Evolutionary conservation across 352 stramenopile genomes (phyloP), one percentile per base, ranked within the genome.

Genomic region (Peronospora belbahrii): DNA sequence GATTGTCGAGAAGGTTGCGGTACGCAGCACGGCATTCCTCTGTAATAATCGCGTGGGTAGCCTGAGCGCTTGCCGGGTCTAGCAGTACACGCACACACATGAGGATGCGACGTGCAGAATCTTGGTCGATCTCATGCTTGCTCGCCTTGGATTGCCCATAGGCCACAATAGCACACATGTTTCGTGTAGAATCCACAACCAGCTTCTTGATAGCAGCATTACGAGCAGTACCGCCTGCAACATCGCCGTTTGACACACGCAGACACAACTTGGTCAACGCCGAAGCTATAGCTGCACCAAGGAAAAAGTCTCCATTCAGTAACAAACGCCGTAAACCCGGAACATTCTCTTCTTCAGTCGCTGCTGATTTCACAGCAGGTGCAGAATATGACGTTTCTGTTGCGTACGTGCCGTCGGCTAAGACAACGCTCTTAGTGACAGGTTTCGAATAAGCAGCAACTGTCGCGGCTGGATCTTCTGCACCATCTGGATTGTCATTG

Each of bases 361-460:
- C 42, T 0, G 53, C 46, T 19, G 66, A 41, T 40, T 74, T 74
- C 6, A 48, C 47, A 44, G 62, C 72, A 30, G 78, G 76, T 15
- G 65, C 51, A 22, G 68, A 65, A 59, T 95, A 90, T 41, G 86
- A 92, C 11, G 95, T 98, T 67, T 99, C 96, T 3, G 95, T 99
- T 9, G 97, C 97, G 67, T 99, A 99, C 32, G 96, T 99, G 42
- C 97, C 97, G 67, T 99, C 97, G 0, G 95, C 83, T 4, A 99
- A 71, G 18, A 99, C 95, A 27, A 98, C 91, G 53, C 97, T 98
- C 74, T 98, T 98, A 9, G 94, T 98, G 24, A 97, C 78, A 22
- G 92, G 72, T 52, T 96, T 95, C n/a, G 79, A 70, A 46, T 87
- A 86, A 27, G 74, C 74, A n/a, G 77, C 64, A 40, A 48, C 64